A percentile compares a stretch with the other conserved stretches of the same genome.
These are phyloP conservation scores for Pulveroboletus ravenelii DNA, from an alignment of 768 basidiomycete species.

Conservation along the genomic window DNA sequence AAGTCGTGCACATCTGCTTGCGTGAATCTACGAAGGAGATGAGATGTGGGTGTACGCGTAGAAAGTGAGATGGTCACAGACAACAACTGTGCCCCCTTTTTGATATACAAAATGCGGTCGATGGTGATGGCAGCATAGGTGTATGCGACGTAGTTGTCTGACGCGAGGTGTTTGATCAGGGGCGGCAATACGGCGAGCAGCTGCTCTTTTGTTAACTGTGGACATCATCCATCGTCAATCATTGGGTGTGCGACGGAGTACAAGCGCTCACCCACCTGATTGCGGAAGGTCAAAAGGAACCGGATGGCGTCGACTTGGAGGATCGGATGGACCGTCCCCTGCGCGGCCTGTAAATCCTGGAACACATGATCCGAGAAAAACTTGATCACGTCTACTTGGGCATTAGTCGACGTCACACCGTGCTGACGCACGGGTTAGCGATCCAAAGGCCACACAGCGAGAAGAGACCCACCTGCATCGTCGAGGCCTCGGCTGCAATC, in stretches of 20 bases:
- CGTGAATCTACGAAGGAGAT: conserved; percentile 55
- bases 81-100: conserved; percentile 69
- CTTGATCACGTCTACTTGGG: conserved; percentile 87
- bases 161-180: conserved; percentile 75
- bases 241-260: neutral
- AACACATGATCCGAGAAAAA: conserved; percentile 94
- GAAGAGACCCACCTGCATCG: conserved; percentile 57
- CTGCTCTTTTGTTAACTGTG: conserved; percentile 88
- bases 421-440: conserved; percentile 42
- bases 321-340: conserved; percentile 75
- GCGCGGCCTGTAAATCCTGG: conserved; percentile 71
- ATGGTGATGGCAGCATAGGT: conserved; percentile 99
- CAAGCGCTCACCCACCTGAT: conserved; percentile 56
- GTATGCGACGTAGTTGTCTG: conserved; percentile 85
- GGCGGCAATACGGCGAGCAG: conserved; percentile 86
- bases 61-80: conserved; percentile 35
- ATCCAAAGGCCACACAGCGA: neutral
- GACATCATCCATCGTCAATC: neutral
- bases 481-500: conserved; percentile 85
- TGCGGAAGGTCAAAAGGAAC: conserved; percentile 92
- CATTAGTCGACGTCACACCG: conserved; percentile 91
- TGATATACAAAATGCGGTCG: conserved; percentile 90
- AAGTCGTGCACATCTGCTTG: conserved; percentile 83
- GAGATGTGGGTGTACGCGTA: neutral
- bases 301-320: conserved; percentile 95